phyloP scores from a whole-genome alignment of 306 rosid species.

The Corylus avellana region DNA sequence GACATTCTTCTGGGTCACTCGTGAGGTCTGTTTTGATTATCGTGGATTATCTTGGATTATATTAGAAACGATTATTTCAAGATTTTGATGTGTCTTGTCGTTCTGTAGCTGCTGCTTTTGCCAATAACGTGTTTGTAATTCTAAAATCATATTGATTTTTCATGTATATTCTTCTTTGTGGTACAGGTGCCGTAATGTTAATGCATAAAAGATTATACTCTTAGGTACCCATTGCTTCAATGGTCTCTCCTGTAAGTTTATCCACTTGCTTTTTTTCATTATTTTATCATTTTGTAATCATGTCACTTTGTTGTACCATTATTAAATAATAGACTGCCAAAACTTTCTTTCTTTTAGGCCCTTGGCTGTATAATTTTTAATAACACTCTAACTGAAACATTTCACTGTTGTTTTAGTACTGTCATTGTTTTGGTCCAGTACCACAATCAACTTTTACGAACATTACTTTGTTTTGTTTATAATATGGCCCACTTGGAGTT shows the following conservation, averaged over 20 bases:
- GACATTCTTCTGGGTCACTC: slow-evolving; percentile 4
- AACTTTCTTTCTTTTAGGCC: not conserved
- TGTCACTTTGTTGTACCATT: not conserved
- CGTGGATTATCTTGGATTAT: not conserved
- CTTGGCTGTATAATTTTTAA: not conserved
- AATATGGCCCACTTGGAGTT: not conserved
- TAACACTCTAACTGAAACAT: not conserved
- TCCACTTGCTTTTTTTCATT: not conserved
- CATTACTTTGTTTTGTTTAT: not conserved
- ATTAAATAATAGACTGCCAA: not conserved
- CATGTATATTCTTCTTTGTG: not conserved
- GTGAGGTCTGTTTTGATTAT: not conserved
- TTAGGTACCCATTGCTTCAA: slow-evolving; percentile 31
- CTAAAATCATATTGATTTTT: not conserved
- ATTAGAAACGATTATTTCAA: not conserved
- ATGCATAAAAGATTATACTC: slow-evolving; percentile 9
- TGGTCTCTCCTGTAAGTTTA: slow-evolving; percentile 59
- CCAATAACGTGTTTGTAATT: not conserved
- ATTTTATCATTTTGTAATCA: not conserved
- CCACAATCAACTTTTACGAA: not conserved
- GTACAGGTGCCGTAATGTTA: slow-evolving; percentile 36
- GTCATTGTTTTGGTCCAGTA: slow-evolving; percentile 2
- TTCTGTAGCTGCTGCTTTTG: not conserved
- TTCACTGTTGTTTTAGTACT: not conserved
- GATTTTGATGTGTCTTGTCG: not conserved